A percentile compares a stretch with the other conserved stretches of the same genome.
Evolutionary conservation across 176 grass and related monocot species (phyloP).

Genomic region (Elaeis guineensis): DNA sequence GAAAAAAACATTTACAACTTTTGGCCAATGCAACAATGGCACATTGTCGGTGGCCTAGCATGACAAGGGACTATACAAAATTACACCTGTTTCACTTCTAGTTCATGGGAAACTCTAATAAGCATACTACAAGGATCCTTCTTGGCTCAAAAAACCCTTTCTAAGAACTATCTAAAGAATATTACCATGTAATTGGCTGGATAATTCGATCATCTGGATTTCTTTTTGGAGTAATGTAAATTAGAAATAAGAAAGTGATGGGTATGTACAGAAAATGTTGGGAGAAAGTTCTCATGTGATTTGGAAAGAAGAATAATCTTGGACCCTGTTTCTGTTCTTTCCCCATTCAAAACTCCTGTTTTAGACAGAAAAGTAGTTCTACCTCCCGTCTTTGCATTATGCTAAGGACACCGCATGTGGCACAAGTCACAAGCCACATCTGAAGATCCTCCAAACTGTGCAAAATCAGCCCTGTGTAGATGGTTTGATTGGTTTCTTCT

Average conservation of each 20-base stretch:
- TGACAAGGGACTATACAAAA: too few relatives aligned
- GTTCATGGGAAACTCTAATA: conserved; percentile 11
- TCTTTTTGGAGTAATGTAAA: conserved; percentile 28
- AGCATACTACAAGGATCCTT: conserved; percentile 28
- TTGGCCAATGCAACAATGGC: too few relatives aligned
- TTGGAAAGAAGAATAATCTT: conserved; percentile 33
- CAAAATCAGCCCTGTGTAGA: conserved; percentile 43
- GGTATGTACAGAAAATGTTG: conserved; percentile 65
- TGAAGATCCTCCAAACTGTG: conserved; percentile 31
- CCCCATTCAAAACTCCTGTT: too few relatives aligned
- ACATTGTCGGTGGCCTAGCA: too few relatives aligned
- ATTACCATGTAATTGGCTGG: conserved; percentile 24
- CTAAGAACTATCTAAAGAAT: conserved; percentile 25
- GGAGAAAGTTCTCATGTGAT: conserved; percentile 25
- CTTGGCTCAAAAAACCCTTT: conserved; percentile 6
- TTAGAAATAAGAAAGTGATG: conserved; percentile 31
- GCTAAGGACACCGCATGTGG: conserved; percentile 58
- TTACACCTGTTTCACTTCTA: too few relatives aligned
- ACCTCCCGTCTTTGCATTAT: conserved; percentile 15
- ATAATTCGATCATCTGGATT: conserved; percentile 23
- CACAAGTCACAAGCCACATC: conserved; percentile 41
- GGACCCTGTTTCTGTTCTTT: conserved; percentile 16
- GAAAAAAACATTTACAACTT: too few relatives aligned
- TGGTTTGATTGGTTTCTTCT: conserved; percentile 41
- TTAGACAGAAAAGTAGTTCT: conserved; percentile 24